Base-by-base conservation (phyloP, 345 rosid genomes). In the Brassica carinata region DNA sequence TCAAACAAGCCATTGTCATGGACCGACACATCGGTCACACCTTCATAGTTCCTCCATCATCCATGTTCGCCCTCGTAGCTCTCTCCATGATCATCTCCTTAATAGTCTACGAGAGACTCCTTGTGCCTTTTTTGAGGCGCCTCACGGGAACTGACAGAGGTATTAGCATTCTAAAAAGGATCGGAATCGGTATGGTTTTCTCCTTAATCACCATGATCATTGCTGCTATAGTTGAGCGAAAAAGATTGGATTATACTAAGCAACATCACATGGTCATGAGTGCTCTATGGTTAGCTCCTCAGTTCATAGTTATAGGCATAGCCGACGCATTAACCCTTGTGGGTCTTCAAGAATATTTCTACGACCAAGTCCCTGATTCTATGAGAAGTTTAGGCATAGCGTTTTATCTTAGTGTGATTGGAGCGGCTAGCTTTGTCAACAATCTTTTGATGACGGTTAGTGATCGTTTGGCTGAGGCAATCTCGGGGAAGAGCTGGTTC, bases 1-100 rank as follows among this genome's bases (percentile, higher is more conserved):
- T 96, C 92, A 96, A 96, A 85, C 99, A 96, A 84, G 85, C 89
- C 72, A 82, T 84, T 5, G 57, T 72, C 18, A 83, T 89, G 87
- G 75, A 91, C 87, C 71, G 89, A 69, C 85, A 43, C n/a, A 73
- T 91, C 5, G 79, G 80, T 33, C 23, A 61, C 13, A 64, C 51
- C 51, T 84, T 91, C 71, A 19, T 64, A 5, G 77, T 89, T 61
- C 95, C 89, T 0, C 84, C 90, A 7, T 86, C 89, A 31, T 83
- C 89, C 17, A 62, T 79, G 72, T 71, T 71, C 38, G 36, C 85
- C 23, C 57, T 86, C 1, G 74, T 68, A 8, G 89, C 91, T 11
- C 57, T 89, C 27, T 87, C 85, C 51, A 81, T 87, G 80, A 71
- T 86, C 34, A 61, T 85, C 31, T 81, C 77, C 30, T 64, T 90